Base-by-base conservation (phyloP, 768 basidiomycete genomes). In the Pleurotus tuoliensis region DNA sequence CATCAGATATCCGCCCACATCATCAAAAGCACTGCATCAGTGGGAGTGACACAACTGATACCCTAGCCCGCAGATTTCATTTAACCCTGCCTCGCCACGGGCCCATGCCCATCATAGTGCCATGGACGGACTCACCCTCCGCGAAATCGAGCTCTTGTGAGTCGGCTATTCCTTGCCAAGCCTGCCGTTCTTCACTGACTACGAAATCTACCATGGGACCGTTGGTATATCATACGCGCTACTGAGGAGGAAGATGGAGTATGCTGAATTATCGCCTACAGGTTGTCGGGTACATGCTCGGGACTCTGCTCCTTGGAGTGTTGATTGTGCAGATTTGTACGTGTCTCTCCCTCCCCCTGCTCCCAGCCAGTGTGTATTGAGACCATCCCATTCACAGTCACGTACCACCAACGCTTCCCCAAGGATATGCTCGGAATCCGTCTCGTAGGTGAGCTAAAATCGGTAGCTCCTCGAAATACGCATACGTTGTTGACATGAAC, bases 271-370 rank as follows among this genome's bases (percentile, higher is more conserved):
- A 5, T 44, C 6, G 7, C 24, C 24, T 34, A 7, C 12, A 64
- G 63, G 53, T 61, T 43, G 50, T 63, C 12, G 60, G 62, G 3
- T 64, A 61, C 39, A 44, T 63, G 39, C 61, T 60, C 53, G 53
- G 62, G 34, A 61, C 58, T 30, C 15, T 44, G 24, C 43, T 64
- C 18, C 60, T 57, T 30, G 63, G 63, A 24, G 58, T 64, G 6
- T 55, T 64, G 12, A 53, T 63, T 20, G 60, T 63, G 3, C 62
- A 64, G 20, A 34, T 64, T 11, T 63, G 60, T 64, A n/a, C 49
- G 62, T 13, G 8, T n/a, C 9, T 18, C 38, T n/a, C 16, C 16
- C 37, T 34, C 9, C 30, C 5, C 16, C 30, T 24, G 4, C 8
- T 12, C 20, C 24, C 22, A 4, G 56, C n/a, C 7, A 15, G 22